Evolutionary conservation across 176 grass and related monocot species (phyloP).

Genomic region (Hsuehochloa calcarea): DNA sequence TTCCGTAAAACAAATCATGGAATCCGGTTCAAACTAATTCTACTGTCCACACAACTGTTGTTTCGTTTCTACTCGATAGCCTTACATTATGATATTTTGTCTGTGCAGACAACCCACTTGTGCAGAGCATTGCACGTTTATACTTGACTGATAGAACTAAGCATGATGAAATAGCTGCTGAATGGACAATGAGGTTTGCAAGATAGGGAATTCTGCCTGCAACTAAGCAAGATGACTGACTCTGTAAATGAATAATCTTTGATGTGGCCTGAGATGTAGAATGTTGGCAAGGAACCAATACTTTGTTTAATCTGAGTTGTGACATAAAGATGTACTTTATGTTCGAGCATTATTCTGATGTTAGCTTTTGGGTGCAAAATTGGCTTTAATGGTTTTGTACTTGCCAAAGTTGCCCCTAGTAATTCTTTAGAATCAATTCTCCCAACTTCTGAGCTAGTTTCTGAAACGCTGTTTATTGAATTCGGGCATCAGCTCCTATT

Average conservation of each 20-base stretch:
- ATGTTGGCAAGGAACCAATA: constrained; percentile 21
- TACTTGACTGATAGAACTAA: constrained; percentile 69
- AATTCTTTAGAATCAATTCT: background rate
- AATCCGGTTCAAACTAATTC: constrained; percentile 2
- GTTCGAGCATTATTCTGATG: background rate
- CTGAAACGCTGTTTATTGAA: background rate
- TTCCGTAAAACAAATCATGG: constrained; percentile 1
- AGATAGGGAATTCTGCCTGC: constrained; percentile 49
- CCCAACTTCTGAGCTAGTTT: background rate
- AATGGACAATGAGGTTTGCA: constrained; percentile 89
- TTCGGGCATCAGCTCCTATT: background rate
- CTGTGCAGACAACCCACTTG: constrained; percentile 53
- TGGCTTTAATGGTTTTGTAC: background rate
- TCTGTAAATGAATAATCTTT: constrained; percentile 33
- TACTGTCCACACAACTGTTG: background rate
- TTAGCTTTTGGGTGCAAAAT: constrained; percentile 23
- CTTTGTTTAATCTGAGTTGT: constrained; percentile 33
- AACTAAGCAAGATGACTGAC: constrained; percentile 24
- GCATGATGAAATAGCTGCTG: constrained; percentile 80
- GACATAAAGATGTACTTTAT: constrained; percentile 30
- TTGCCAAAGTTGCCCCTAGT: background rate
- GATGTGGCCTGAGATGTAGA: constrained; percentile 24
- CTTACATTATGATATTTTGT: constrained; percentile 29
- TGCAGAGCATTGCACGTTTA: constrained; percentile 54
- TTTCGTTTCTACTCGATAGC: background rate